A percentile compares a stretch with the other conserved stretches of the same genome.
These are phyloP conservation scores for Chlorella ohadii DNA, from an alignment of 139 green algal genomes.

Conservation along the genomic window DNA sequence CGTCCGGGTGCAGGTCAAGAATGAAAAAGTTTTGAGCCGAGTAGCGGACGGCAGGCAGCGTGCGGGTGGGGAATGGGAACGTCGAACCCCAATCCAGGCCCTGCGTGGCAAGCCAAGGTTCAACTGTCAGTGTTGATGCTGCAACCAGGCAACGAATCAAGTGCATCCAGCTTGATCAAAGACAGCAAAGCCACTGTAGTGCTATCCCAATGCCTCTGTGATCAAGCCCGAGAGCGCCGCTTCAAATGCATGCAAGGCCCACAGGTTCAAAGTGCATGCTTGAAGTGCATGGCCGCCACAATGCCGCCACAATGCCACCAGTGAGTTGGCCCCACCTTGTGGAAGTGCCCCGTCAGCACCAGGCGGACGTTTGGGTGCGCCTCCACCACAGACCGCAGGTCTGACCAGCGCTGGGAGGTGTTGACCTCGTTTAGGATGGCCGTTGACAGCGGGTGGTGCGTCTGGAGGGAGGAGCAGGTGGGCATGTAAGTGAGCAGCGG, in stretches of 20 bases:
- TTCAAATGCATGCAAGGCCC: too few species aligned
- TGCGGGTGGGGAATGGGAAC: slow-evolving; percentile 30
- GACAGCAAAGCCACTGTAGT: too few species aligned
- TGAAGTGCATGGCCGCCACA: too few species aligned
- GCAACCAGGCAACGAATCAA: too few species aligned
- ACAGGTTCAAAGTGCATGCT: too few species aligned
- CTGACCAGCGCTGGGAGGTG: background rate
- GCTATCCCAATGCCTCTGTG: too few species aligned
- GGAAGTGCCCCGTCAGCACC: slow-evolving; percentile 29
- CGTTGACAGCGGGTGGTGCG: slow-evolving; percentile 13
- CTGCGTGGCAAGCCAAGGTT: background rate
- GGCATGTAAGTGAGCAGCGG: background rate
- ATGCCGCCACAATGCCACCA: too few species aligned
- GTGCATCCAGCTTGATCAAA: too few species aligned
- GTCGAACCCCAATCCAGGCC: slow-evolving; percentile 14
- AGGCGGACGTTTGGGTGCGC: slow-evolving; percentile 22
- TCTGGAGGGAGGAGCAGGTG: background rate
- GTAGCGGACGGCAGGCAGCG: slow-evolving; percentile 23
- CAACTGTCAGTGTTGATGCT: too few species aligned
- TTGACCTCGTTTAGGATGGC: background rate
- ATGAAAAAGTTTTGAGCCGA: slow-evolving; percentile 11
- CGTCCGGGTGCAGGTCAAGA: slow-evolving; percentile 18
- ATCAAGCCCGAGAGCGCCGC: too few species aligned
- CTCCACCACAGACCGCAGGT: slow-evolving; percentile 17
- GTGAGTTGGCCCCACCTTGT: slow-evolving; percentile 1